Evolutionary conservation across 2,329 filamentous ascomycete species (phyloP), one percentile per base, ranked within the genome.

Genomic region (Teratosphaeriaceae sp.): DNA sequence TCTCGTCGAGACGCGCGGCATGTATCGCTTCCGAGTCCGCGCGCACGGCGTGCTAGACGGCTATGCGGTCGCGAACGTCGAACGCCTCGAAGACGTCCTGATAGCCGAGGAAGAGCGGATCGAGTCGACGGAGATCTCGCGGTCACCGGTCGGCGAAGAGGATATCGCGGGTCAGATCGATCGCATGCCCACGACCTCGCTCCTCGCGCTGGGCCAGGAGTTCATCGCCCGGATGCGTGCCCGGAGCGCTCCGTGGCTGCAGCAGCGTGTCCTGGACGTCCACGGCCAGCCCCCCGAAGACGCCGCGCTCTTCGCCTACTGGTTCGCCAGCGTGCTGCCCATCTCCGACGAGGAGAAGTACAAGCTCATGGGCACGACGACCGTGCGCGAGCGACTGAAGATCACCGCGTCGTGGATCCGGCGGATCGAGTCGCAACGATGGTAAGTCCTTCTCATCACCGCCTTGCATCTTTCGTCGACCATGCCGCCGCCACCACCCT

Each of bases 261-360:
- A 85, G 43, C 74, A 80, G 30, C 77, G 82, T 7, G 81, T 89
- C 24, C 68, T 89, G 22, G 68, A 78, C 23, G 80, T 85, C 5
- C 92, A 90, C 51, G 88, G 88, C 11, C 78, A 84, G 45, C 83
- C 82, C 16, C 88, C 88, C 0, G 71, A 77, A 13, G 86, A 94
- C 56, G 81, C 87, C 1, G 81, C 81, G 2, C 63, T 79, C 1
- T 92, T 95, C 52, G 85, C 88, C 0, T 95, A 88, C 75, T 96
- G 89, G 89, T 84, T 95, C 52, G 88, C 85, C 8, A 86, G 80
- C 57, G 80, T 92, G 16, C 65, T 94, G 11, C 88, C 88, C 0
- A 80, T 92, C 27, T 75, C 77, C 12, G 85, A 92, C 20, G 69
- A 79, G 21, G 84, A 92, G 55, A 94, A 90, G 60, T 94, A 94